Evolutionary conservation across 1,284 basidiomycete genomes (phyloP), one percentile per base, ranked within the genome.

Genomic region (Rhodotorula sp.): DNA sequence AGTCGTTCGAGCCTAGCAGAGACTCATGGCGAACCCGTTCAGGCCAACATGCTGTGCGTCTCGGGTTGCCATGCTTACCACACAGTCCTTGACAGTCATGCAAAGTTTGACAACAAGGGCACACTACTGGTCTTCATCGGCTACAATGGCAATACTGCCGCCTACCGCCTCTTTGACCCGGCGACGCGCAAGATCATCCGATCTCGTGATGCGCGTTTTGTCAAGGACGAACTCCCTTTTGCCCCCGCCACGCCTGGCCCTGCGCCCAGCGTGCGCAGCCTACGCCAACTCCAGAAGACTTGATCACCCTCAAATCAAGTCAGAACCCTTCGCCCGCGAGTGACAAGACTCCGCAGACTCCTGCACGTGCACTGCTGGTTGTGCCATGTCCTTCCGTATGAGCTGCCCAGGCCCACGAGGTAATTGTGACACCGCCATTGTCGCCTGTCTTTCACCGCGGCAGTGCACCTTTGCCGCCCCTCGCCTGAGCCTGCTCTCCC

Each of bases 101-200:
- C n/a, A n/a, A n/a, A n/a, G n/a, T n/a, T n/a, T n/a, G n/a, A n/a
- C n/a, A n/a, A n/a, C n/a, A n/a, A n/a, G n/a, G n/a, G n/a, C n/a
- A n/a, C n/a, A n/a, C n/a, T n/a, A n/a, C n/a, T n/a, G n/a, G n/a
- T n/a, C n/a, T n/a, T n/a, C n/a, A n/a, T n/a, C n/a, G n/a, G n/a
- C n/a, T n/a, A n/a, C n/a, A n/a, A n/a, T n/a, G n/a, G n/a, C n/a
- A n/a, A n/a, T n/a, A 42, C 26, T 5, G 45, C 49, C 8, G 60
- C 66, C 3, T 67, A 58, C 26, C 60, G 56, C 15, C 60, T 67
- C 30, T 53, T 45, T 55, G 48, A 62, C n/a, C 54, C 58, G 4
- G 14, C 26, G 1, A 57, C 18, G 30, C 26, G 45, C 4, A 7
- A 24, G 6, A 59, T 37, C 1, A 4, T n/a, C n/a, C 42, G 44